Base-by-base conservation (phyloP, 2,329 filamentous ascomycete genomes). In the Chrysosphaeria jannelii region DNA sequence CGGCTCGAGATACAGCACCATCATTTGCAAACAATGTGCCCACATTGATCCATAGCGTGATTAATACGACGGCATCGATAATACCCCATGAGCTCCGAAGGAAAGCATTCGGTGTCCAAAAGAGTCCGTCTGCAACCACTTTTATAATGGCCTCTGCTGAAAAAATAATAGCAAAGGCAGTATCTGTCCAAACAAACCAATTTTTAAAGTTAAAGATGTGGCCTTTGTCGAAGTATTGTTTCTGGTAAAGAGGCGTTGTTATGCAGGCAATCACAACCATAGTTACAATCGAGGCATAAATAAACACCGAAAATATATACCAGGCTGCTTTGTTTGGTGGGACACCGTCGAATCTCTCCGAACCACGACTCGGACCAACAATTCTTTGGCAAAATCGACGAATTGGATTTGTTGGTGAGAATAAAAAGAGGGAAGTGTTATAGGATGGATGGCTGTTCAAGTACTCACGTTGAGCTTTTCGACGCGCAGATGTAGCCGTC, bases 231-330 rank as follows among this genome's bases (percentile, higher is more conserved):
- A 79, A 81, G 38, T 91, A 88, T 33, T 78, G 57, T 39, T 71
- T 76, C 39, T 97, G 85, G 39, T 88, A 97, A 10, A 97, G 50
- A 1, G 85, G 85, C 2, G 85, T 97, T 2, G 79, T 90, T 23
- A 93, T 55, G 38, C 81, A 97, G 14, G 85, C 85, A 24, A 97
- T 57, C 21, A 91, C 46, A n/a, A 97, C 85, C 88, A 97, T 97
- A 23, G 76, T 74, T 20, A 93, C 74, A 30, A 97, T 91, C 9
- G 75, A 71, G 13, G 70, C 65, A 40, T 97, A 97, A 26, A 93
- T 74, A 35, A 97, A 71, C 4, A 76, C 75, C 1, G 85, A 91
- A 40, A 93, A 89, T 1, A 62, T 51, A 39, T 90, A 91, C 79
- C 85, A 97, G 6, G 85, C 55, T 4, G 72, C 61, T 32, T 76